phyloP scores from a whole-genome alignment of 495 filamentous ascomycete genomes.

The Zalerion maritima region DNA sequence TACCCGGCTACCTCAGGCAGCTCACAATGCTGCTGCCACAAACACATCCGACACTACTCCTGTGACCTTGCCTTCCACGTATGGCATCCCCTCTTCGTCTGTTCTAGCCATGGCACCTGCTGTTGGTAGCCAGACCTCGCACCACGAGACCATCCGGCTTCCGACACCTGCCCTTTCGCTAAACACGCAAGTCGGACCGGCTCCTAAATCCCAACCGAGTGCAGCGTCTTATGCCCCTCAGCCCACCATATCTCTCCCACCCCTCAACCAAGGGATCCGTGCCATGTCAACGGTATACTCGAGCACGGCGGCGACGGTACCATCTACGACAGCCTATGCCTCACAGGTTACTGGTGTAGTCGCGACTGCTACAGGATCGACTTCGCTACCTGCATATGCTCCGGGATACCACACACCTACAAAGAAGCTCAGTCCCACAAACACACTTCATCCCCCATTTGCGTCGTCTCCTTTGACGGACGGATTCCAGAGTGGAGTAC shows the following conservation, averaged over 20 bases:
- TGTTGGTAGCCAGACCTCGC: too few species aligned
- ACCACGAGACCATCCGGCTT: slow-evolving; percentile 17
- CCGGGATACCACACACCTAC: slow-evolving; percentile 26
- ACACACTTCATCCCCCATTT: slow-evolving; percentile 15
- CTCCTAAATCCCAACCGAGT: slow-evolving; percentile 9
- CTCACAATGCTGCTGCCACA: slow-evolving; percentile 8
- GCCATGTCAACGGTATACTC: slow-evolving; percentile 37
- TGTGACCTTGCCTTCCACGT: slow-evolving; percentile 20
- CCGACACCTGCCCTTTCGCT: slow-evolving; percentile 29
- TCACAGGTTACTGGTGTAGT: slow-evolving; percentile 15
- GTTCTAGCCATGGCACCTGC: too few species aligned
- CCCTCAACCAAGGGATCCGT: slow-evolving; percentile 25
- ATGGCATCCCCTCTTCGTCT: slow-evolving; percentile 25
- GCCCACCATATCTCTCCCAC: slow-evolving; percentile 27
- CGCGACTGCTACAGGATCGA: slow-evolving; percentile 16
- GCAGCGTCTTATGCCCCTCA: slow-evolving; percentile 17
- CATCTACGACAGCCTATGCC: slow-evolving; percentile 16
- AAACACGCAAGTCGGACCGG: slow-evolving; percentile 20
- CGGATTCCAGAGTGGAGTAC: slow-evolving; percentile 31
- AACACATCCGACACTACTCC: slow-evolving; percentile 9
- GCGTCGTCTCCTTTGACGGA: slow-evolving; percentile 37
- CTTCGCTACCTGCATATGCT: not conserved
- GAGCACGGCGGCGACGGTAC: too few species aligned
- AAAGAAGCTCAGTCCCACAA: slow-evolving; percentile 21
- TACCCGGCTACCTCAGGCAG: slow-evolving; percentile 16